Conservation (phyloP, 345 rosid genomes). For the Firmiana major region DNA sequence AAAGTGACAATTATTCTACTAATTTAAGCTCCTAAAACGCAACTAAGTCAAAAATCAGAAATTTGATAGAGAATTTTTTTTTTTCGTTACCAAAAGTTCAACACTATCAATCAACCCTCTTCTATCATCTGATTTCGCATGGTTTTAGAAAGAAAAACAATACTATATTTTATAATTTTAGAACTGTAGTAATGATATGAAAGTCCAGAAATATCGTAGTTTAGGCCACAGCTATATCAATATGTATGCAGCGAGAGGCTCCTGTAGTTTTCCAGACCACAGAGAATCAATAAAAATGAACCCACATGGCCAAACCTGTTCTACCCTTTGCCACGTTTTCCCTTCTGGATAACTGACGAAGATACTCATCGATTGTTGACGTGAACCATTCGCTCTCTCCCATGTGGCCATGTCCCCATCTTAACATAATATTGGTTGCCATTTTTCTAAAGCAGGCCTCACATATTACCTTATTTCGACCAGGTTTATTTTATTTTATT, state of each 20-base stretch:
- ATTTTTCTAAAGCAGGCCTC: not conserved
- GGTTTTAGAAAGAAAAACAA: not conserved
- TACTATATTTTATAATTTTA: not conserved
- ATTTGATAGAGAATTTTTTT: not conserved
- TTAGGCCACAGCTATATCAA: not conserved
- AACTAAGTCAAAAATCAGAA: not conserved
- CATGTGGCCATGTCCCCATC: not conserved
- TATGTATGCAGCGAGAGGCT: not conserved
- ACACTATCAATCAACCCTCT: no score
- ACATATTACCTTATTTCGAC: not conserved
- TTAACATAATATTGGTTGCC: not conserved
- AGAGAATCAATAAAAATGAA: not conserved
- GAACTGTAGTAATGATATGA: not conserved
- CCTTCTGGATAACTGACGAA: not conserved
- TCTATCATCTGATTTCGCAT: no score
- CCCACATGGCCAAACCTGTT: not conserved
- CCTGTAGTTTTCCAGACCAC: not conserved
- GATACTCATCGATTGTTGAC: not conserved
- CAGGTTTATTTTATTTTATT: not conserved
- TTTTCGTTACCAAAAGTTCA: no score
- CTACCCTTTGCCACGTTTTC: not conserved
- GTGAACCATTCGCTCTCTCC: not conserved
- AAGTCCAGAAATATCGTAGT: not conserved
- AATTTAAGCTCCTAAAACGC: not conserved
- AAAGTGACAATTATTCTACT: not conserved